Base-by-base conservation (phyloP, 768 basidiomycete genomes). In the Cystobasidium onofrii region DNA sequence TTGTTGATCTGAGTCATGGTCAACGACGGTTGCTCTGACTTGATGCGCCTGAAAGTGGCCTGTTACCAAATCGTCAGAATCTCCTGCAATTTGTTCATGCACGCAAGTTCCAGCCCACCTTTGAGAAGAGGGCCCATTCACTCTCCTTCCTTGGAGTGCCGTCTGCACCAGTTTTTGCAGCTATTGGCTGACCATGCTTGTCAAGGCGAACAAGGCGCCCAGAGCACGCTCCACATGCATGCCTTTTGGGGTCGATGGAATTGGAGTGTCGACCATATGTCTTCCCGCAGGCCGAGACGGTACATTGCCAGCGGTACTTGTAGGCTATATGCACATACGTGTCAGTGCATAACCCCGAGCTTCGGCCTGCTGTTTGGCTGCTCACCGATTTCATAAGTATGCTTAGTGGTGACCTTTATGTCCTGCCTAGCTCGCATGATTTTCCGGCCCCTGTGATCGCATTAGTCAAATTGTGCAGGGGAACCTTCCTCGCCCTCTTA, bases 311-410 rank as follows among this genome's bases (percentile, higher is more conserved):
- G 7, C 64, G 74, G 46, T 55, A 78, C 72, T 82, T 83, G 76
- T 82, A 82, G 33, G 80, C 69, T 67, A 34, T 64, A n/a, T n/a
- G n/a, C n/a, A n/a, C n/a, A n/a, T n/a, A n/a, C n/a, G n/a, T n/a
- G n/a, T n/a, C n/a, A n/a, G n/a, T n/a, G n/a, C n/a, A n/a, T n/a
- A n/a, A n/a, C n/a, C n/a, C n/a, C n/a, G 52, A 77, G 76, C 44
- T 75, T 46, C 77, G 75, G 77, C 17, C 64, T 75, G 33, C 46
- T n/a, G n/a, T n/a, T n/a, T n/a, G n/a, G 75, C 70, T 82, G 82
- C 78, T 82, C 83, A 31, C 78, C 78, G 54, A 84, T 84, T 74
- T 80, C 77, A 76, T 84, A 84, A 3, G 76, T 72, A 67, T 84
- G 83, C 33, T 79, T 82, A 0, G 83, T 84, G 78, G 78, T 76